These are phyloP conservation scores for Neotropicomus parvogracilis DNA, from an alignment of 1,284 basidiomycete species.

Conservation along the genomic window DNA sequence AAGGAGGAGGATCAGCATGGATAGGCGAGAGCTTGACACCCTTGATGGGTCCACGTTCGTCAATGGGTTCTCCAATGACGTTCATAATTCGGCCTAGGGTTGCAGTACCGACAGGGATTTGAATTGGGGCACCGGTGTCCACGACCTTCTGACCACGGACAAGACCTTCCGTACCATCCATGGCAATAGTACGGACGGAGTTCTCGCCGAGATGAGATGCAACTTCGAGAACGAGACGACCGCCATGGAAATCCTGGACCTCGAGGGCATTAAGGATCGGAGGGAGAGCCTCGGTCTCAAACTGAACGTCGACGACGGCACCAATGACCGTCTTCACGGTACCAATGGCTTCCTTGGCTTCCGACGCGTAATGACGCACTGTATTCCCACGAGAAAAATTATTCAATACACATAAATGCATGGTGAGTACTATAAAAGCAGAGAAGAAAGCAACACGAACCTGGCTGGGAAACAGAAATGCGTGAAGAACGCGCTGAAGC, in stretches of 20 bases:
- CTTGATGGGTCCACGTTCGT: conserved; percentile 98
- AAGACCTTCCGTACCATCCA: conserved; percentile 99
- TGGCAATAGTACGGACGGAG: conserved; percentile 95
- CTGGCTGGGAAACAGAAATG: conserved; percentile 31
- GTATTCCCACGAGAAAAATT: conserved; percentile 23
- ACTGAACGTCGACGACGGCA: conserved; percentile 99
- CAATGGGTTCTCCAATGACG: conserved; percentile 99
- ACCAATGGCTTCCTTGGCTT: conserved; percentile 69
- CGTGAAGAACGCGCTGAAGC: conserved; percentile 34
- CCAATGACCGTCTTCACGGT: conserved; percentile 93
- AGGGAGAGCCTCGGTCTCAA: conserved; percentile 86
- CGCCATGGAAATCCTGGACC: conserved; percentile 89
- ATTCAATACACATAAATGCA: conserved; percentile 6
- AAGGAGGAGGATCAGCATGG: conserved; percentile 93
- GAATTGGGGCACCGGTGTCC: conserved; percentile 95
- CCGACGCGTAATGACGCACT: conserved; percentile 90
- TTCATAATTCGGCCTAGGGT: conserved; percentile 99
- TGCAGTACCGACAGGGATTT: conserved; percentile 90
- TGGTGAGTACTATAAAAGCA: conserved; percentile 25
- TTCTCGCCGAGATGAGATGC: conserved; percentile 98
- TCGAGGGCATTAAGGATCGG: conserved; percentile 98
- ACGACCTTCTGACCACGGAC: conserved; percentile 97
- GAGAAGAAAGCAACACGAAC: conserved; percentile 35
- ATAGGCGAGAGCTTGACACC: conserved; percentile 89
- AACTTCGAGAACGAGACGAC: conserved; percentile 93